Base-by-base conservation (phyloP, 441 rosid genomes). In the Populus hybrid region DNA sequence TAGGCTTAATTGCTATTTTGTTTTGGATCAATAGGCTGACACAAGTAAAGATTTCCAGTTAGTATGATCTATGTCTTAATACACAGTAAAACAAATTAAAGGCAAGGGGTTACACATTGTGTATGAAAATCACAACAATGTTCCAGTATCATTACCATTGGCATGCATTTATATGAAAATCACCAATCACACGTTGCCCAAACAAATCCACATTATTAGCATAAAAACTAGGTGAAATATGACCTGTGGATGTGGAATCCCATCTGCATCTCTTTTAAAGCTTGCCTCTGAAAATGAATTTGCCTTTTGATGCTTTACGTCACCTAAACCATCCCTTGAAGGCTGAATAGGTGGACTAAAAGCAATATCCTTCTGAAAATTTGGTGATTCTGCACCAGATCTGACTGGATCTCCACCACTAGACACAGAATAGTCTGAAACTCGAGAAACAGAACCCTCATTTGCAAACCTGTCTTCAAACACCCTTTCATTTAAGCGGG, bases 361-460 rank as follows among this genome's bases (percentile, higher is more conserved):
- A 71, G 86, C 90, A 78, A 42, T 71, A 31, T 88, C 94, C 82
- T 86, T 91, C 81, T 82, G 91, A 79, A 85, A 90, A 85, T 77
- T 90, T 71, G 97, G 97, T 80, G 99, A 95, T 76, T 78, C 91
- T 69, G 84, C 70, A 74, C 83, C 91, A 83, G 87, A 85, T 85
- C 88, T 90, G 82, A 83, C 84, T 59, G 84, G 83, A 85, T 95
- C 97, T 77, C 95, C 94, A 72, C 92, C 95, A 87, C 97, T 91
- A 63, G 93, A 94, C 64, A 82, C 84, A 71, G 97, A 94, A 80
- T 86, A 90, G 84, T 94, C 97, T 77, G 98, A 94, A 82, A 87
- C 85, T 84, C 98, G 87, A 69, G 94, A 86, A 85, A 84, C 93
- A 82, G 95, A 92, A 65, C 97, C 92, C 82, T 94, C 97, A 78